Conservation (phyloP, 495 filamentous ascomycete genomes). For the Umbilicaria muhlenbergii region DNA sequence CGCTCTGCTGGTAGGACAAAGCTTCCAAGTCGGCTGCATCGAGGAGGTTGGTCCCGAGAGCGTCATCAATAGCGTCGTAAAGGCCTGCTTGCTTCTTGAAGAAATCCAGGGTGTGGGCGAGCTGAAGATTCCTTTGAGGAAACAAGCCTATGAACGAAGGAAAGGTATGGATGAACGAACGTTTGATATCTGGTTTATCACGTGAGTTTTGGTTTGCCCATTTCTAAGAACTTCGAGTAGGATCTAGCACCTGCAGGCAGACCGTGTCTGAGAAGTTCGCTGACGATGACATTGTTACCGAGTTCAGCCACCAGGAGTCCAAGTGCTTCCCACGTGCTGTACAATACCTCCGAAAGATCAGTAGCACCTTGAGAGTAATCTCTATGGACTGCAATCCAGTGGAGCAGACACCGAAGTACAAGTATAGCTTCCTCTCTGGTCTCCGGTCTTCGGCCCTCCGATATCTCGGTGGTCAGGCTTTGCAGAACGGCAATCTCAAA, state of each 20-base stretch:
- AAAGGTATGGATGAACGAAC: not conserved
- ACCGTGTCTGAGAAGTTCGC: not conserved
- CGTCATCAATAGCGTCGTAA: not conserved
- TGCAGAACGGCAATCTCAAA: not conserved
- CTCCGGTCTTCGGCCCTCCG: not conserved
- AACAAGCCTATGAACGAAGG: not conserved
- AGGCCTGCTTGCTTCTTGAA: conserved; percentile 2
- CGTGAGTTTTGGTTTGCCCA: not conserved
- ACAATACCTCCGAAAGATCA: no score
- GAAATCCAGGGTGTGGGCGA: not conserved
- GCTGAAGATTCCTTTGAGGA: not conserved
- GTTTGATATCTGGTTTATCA: not conserved
- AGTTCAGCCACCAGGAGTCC: not conserved
- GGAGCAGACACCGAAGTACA: no score
- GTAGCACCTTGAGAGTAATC: no score
- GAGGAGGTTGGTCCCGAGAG: conserved; percentile 5
- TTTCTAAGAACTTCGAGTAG: not conserved
- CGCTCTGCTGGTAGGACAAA: conserved; percentile 12
- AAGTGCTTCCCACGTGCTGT: not conserved
- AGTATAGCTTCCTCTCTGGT: no score
- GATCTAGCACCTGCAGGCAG: not conserved
- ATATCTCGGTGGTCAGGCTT: not conserved
- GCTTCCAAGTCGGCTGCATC: conserved; percentile 5
- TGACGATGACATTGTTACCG: no score
- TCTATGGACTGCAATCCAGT: no score